Conservation (phyloP, 495 filamentous ascomycete genomes). For the Tetracladium marchalianum region DNA sequence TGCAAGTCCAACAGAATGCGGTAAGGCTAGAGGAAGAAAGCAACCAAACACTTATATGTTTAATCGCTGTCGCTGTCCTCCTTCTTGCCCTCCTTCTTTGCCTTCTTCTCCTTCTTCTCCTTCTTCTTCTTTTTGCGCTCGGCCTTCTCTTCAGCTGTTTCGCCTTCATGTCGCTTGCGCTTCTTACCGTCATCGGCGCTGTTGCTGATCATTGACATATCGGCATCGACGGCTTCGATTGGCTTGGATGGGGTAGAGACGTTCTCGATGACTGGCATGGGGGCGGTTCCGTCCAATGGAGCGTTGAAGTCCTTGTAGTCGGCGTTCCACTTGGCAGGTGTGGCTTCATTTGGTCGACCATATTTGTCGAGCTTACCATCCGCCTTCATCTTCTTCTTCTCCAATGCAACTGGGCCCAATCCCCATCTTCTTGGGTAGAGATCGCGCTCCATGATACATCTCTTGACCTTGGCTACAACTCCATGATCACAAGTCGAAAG, state of each 20-base stretch:
- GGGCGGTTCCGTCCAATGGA: slow-evolving; percentile 24
- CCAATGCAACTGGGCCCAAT: slow-evolving; percentile 73
- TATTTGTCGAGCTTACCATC: slow-evolving; percentile 96
- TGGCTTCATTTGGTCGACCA: slow-evolving; percentile 81
- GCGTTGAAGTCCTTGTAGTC: slow-evolving; percentile 81
- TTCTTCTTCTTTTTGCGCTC: slow-evolving; percentile 53
- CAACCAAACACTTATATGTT: not conserved
- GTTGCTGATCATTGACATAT: slow-evolving; percentile 30
- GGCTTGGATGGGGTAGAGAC: slow-evolving; percentile 19
- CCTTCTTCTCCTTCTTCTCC: slow-evolving; percentile 52
- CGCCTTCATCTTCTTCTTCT: slow-evolving; percentile 99
- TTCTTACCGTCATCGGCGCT: slow-evolving; percentile 51
- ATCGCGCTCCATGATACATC: slow-evolving; percentile 98
- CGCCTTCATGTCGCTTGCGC: slow-evolving; percentile 72
- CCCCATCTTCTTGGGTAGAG: slow-evolving; percentile 94
- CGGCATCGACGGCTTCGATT: slow-evolving; percentile 25
- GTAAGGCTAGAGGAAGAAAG: too few relatives aligned
- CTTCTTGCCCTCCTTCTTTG: slow-evolving; percentile 39
- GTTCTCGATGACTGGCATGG: slow-evolving; percentile 29
- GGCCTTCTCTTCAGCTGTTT: slow-evolving; percentile 61
- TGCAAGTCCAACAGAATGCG: slow-evolving; percentile 7
- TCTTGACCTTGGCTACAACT: slow-evolving; percentile 94
- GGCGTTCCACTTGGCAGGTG: slow-evolving; percentile 80
- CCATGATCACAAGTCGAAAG: slow-evolving; percentile 90
- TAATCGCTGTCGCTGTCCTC: slow-evolving; percentile 49